Conservation (phyloP, 1,284 basidiomycete species). For the Laetiporus sulphureus region DNA sequence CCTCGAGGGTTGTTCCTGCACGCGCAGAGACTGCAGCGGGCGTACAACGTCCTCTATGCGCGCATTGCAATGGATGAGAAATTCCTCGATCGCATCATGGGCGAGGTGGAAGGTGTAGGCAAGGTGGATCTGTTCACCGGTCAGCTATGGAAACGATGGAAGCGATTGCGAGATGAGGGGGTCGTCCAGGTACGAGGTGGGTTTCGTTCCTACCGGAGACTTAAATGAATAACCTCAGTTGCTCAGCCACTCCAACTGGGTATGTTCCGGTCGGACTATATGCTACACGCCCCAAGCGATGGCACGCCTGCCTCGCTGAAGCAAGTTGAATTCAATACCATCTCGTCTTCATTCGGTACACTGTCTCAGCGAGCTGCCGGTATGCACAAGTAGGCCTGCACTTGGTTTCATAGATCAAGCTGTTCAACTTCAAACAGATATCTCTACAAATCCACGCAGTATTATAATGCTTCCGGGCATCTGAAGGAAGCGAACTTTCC, state of each 20-base stretch:
- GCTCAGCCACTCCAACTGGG: constrained; percentile 78
- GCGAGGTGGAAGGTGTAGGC: constrained; percentile 65
- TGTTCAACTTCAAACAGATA: constrained; percentile 39
- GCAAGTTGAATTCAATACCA: constrained; percentile 99
- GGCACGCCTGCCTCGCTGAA: constrained; percentile 55
- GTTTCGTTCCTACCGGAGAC: not conserved
- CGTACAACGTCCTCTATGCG: constrained; percentile 86
- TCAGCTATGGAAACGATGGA: constrained; percentile 84
- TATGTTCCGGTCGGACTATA: constrained; percentile 94
- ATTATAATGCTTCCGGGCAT: constrained; percentile 53
- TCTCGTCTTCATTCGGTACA: constrained; percentile 86
- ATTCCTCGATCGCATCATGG: constrained; percentile 84
- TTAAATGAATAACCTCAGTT: not conserved
- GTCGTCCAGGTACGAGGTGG: constrained; percentile 35
- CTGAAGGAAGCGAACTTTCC: constrained; percentile 63
- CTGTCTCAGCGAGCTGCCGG: constrained; percentile 71
- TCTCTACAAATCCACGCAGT: constrained; percentile 57
- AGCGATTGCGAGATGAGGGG: constrained; percentile 56
- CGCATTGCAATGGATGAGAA: constrained; percentile 73
- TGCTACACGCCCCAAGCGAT: constrained; percentile 60
- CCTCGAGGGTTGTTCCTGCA: constrained; percentile 68
- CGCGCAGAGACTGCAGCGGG: constrained; percentile 63
- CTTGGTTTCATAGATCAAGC: not conserved
- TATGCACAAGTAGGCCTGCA: constrained; percentile 63
- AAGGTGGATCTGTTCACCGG: constrained; percentile 87